Evolutionary conservation across 768 basidiomycete genomes (phyloP), one percentile per base, ranked within the genome.

Genomic region (Phlebiopsis gigantea): DNA sequence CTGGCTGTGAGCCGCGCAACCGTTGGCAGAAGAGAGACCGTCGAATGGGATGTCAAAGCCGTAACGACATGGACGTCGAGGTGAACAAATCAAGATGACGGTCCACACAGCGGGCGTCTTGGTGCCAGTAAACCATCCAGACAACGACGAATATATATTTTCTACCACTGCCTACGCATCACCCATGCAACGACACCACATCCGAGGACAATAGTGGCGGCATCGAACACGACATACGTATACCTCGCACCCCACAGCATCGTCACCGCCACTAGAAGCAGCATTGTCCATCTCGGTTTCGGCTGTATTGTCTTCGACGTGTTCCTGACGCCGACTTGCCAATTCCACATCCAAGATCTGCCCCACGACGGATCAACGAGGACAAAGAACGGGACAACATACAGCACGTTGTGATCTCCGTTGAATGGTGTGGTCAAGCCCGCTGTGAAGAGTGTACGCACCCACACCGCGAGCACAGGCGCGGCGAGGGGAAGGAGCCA

Each of bases 381-480:
- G 29, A 85, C 63, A 12, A 90, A 69, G 66, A 83, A 85, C 5
- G 87, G 88, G 0, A 78, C 77, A 24, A 84, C 81, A 46, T 80
- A 80, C 44, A 86, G 62, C 59, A 87, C 79, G 65, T 81, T 80
- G 65, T 93, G 91, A 66, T 95, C 93, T 0, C 88, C 85, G 43
- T 85, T 80, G 68, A 93, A 95, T 2, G 89, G 89, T 5, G 85
- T 85, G n/a, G 81, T 85, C 58, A 83, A 79, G 0, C 90, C 89
- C 9, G 91, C 88, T 0, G 89, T 89, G 34, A 82, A 77, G 10
- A 96, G 73, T 39, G 93, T 95, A 49, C 93, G 82, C 2, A 87
- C 87, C 95, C 95, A 98, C 2, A 96, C 93, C 1, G 82, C 86
- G 24, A 98, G 74, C 5, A 88, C 85, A 0, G 91, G 87, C 2